Conservation (phyloP, 2,329 filamentous ascomycete species). For the Colletotrichum scovillei region DNA sequence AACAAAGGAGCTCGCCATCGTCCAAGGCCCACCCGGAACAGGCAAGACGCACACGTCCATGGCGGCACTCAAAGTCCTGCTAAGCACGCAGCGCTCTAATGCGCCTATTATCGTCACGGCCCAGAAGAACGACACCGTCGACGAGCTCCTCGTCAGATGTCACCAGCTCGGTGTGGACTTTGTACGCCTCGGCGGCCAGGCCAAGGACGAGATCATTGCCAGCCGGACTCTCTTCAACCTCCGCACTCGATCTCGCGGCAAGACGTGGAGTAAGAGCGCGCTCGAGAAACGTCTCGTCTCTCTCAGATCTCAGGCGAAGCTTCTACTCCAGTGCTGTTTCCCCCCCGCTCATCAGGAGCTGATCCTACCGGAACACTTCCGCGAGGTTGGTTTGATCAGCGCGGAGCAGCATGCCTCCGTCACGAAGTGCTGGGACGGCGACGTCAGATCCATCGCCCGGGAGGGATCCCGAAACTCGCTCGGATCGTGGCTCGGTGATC, state of each 20-base stretch:
- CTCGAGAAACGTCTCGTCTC: slow-evolving; percentile 11
- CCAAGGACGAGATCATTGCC: slow-evolving; percentile 73
- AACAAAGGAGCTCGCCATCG: slow-evolving; percentile 76
- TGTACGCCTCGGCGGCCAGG: slow-evolving; percentile 72
- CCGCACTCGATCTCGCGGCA: slow-evolving; percentile 35
- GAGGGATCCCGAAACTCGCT: not conserved
- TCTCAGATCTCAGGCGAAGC: slow-evolving; percentile 8
- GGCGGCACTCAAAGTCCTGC: slow-evolving; percentile 73
- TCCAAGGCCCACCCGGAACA: slow-evolving; percentile 84
- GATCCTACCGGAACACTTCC: slow-evolving; percentile 11
- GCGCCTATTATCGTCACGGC: slow-evolving; percentile 83
- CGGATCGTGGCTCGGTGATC: not conserved
- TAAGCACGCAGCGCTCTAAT: slow-evolving; percentile 67
- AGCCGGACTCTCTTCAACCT: slow-evolving; percentile 75
- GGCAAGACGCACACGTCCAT: slow-evolving; percentile 87
- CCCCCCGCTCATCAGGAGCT: slow-evolving; percentile 1
- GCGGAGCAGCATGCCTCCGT: slow-evolving; percentile 14
- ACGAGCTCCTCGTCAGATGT: slow-evolving; percentile 79
- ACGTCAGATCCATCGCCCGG: not conserved
- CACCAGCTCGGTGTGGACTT: slow-evolving; percentile 66
- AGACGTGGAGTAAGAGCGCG: slow-evolving; percentile 39
- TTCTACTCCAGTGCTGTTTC: slow-evolving; percentile 9
- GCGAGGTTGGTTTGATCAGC: slow-evolving; percentile 17
- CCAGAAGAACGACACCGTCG: slow-evolving; percentile 91
- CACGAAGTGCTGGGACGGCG: not conserved